These are phyloP conservation scores for Suillus brevipes DNA, from an alignment of 768 basidiomycete species.

Conservation along the genomic window DNA sequence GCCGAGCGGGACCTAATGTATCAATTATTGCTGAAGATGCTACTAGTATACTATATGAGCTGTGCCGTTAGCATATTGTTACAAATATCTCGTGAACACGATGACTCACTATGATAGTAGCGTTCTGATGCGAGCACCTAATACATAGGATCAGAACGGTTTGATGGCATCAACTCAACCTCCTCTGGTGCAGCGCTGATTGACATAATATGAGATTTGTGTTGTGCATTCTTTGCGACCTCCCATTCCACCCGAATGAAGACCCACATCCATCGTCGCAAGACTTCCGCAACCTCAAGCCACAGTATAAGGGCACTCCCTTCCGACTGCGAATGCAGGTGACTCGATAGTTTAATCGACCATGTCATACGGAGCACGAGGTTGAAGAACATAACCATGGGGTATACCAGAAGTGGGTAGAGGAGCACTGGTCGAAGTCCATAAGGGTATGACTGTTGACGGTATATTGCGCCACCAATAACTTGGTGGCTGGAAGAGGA, in stretches of 20 bases:
- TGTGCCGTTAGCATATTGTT: background rate
- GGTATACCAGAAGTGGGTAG: constrained; percentile 83
- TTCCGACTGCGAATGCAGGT: constrained; percentile 78
- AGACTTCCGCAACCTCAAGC: constrained; percentile 86
- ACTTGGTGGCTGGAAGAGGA: constrained; percentile 16
- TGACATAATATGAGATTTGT: constrained; percentile 5
- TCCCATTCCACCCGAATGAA: constrained; percentile 98
- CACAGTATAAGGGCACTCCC: constrained; percentile 84
- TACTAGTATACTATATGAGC: background rate
- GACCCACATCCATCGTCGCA: constrained; percentile 97
- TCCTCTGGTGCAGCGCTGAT: constrained; percentile 13
- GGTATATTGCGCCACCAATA: constrained; percentile 15
- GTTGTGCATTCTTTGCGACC: constrained; percentile 57
- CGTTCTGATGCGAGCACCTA: constrained; percentile 7
- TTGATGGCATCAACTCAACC: constrained; percentile 17
- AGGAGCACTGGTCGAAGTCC: constrained; percentile 77
- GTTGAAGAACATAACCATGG: constrained; percentile 78
- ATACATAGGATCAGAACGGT: constrained; percentile 19
- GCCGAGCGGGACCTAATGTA: background rate
- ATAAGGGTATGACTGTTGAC: constrained; percentile 47
- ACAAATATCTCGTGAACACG: constrained; percentile 5
- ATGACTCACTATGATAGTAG: constrained; percentile 17
- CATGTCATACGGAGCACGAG: constrained; percentile 89
- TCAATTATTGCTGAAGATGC: background rate
- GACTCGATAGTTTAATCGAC: constrained; percentile 87